These are phyloP conservation scores for Yarrowia bubula DNA, from an alignment of 805 yeast genomes.

Conservation along the genomic window DNA sequence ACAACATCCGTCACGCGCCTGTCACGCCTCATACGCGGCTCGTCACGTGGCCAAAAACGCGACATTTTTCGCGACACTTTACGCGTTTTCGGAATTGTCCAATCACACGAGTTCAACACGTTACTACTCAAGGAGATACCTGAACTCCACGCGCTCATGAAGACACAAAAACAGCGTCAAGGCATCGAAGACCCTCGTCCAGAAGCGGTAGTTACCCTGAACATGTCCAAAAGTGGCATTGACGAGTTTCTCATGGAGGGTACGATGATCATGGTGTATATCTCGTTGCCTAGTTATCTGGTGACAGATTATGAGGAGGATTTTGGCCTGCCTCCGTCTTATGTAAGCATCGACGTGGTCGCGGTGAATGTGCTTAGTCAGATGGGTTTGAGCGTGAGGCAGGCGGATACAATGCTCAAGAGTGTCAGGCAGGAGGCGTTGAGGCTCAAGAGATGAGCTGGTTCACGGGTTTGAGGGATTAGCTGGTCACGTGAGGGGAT, in stretches of 20 bases:
- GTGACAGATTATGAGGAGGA: not conserved
- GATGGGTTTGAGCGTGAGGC: not conserved
- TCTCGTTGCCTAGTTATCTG: not conserved
- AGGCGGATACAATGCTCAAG: not conserved
- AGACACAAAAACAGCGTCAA: not conserved
- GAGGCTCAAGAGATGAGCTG: too few species aligned
- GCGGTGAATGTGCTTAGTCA: not conserved
- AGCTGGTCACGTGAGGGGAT: too few species aligned
- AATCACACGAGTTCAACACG: constrained; percentile 5
- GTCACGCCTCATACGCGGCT: not conserved
- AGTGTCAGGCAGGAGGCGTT: not conserved
- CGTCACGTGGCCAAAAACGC: not conserved
- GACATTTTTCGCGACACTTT: constrained; percentile 9
- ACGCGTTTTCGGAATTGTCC: not conserved
- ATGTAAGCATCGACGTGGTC: not conserved
- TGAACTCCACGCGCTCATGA: constrained; percentile 5
- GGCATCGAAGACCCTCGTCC: not conserved
- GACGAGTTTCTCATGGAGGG: not conserved
- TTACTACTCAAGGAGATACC: not conserved
- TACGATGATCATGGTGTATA: constrained; percentile 3
- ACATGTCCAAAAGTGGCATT: not conserved
- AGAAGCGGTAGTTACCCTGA: not conserved
- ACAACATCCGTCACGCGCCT: constrained; percentile 2
- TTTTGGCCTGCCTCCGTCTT: not conserved
- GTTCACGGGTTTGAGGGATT: too few species aligned